phyloP scores from a whole-genome alignment of 1,139 yeast species.

The Candida sanyaensis region DNA sequence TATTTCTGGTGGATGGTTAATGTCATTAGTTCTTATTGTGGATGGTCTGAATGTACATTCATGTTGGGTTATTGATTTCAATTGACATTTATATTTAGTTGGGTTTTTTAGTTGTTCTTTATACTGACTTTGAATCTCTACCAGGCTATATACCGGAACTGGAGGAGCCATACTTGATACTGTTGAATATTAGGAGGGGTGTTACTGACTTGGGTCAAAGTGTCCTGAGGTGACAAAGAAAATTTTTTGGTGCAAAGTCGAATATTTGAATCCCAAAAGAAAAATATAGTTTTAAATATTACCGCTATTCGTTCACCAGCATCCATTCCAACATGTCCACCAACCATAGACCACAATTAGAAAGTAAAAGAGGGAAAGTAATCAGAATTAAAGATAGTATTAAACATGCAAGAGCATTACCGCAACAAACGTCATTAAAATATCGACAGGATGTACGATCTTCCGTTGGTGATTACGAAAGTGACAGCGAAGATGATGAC shows the following conservation, averaged over 20 bases:
- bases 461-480: conserved; percentile 6
- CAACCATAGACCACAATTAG: conserved; percentile 88
- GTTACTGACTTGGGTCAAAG: too few species aligned
- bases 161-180: conserved; percentile 45
- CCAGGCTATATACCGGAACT: conserved; percentile 39
- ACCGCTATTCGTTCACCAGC: too few species aligned
- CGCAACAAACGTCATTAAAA: conserved; percentile 73
- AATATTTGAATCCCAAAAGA: too few species aligned
- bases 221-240: too few species aligned
- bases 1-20: conserved; percentile 37
- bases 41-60: conserved; percentile 44
- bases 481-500: conserved; percentile 23
- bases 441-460: conserved; percentile 40
- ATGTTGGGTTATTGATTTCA: conserved; percentile 49
- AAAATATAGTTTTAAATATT: too few species aligned
- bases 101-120: conserved; percentile 31
- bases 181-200: too few species aligned
- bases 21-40: conserved; percentile 1
- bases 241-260: too few species aligned
- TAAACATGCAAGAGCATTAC: conserved; percentile 65
- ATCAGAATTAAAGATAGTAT: conserved; percentile 46
- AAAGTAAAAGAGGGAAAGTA: conserved; percentile 76
- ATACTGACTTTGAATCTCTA: conserved; percentile 31
- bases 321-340: conserved; percentile 30
- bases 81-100: conserved; percentile 38